Evolutionary conservation across 2,329 filamentous ascomycete species (phyloP), one percentile per base, ranked within the genome.

Genomic region (Calonectria naviculata): DNA sequence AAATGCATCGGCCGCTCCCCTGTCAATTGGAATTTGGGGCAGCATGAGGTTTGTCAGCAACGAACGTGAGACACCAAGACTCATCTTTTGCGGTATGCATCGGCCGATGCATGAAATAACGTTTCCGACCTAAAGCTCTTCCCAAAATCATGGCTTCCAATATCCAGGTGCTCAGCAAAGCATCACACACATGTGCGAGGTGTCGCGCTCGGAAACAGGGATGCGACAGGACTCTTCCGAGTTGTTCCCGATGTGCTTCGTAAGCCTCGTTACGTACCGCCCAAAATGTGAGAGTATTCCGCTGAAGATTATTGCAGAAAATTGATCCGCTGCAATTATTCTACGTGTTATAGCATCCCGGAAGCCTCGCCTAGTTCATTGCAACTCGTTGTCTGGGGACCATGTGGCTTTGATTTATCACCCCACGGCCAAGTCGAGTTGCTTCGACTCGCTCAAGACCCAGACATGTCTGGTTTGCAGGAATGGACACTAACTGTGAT

Each of bases 1-100:
- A 54, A 54, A 54, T 61, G 56, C 56, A 61, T 61, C 56, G 56
- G 56, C 56, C 56, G 56, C 56, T 28, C 21, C 56, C 56, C 24
- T 61, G 56, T n/a, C 36, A n/a, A n/a, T n/a, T n/a, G n/a, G n/a
- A n/a, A n/a, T n/a, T n/a, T n/a, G n/a, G n/a, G n/a, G n/a, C n/a
- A n/a, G n/a, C n/a, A 15, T 24, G n/a, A 3, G 4, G 38, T 42
- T 44, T 29, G 38, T 61, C 38, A 61, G 56, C 36, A 28, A 31
- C 17, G 5, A 26, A 28, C 9, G 5, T 12, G 10, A 13, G 29
- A 34, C 6, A 4, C 29, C 41, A 61, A 24, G 4, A 42, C 13
- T 19, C n/a, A n/a, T 41, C n/a, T 6, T 5, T 44, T 21, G 10
- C 24, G 38, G 3, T 6, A n/a, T 42, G 38, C 56, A 42, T 61